These are phyloP conservation scores for Naematelia encephala DNA, from an alignment of 768 basidiomycete species.

Conservation along the genomic window DNA sequence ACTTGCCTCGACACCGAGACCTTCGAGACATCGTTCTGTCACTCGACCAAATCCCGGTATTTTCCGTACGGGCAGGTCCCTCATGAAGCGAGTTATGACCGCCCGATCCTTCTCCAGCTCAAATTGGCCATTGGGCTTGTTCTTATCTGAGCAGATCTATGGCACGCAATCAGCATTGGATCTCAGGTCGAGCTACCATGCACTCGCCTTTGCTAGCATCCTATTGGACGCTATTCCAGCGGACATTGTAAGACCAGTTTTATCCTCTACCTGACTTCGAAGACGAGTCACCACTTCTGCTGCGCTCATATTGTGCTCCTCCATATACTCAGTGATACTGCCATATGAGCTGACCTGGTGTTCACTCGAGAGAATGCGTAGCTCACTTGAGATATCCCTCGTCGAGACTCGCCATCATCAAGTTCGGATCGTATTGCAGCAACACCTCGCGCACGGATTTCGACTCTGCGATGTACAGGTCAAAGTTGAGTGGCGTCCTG, in stretches of 20 bases:
- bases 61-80: constrained; percentile 64
- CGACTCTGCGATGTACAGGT: constrained; percentile 44
- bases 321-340: constrained; percentile 81
- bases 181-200: background rate
- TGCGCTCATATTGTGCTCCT: constrained; percentile 61
- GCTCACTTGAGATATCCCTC: constrained; percentile 87
- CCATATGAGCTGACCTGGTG: background rate
- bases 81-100: constrained; percentile 72
- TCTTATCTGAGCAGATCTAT: constrained; percentile 92
- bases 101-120: constrained; percentile 64
- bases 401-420: constrained; percentile 67
- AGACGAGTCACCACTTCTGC: constrained; percentile 76
- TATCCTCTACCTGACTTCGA: constrained; percentile 65
- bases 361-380: constrained; percentile 4
- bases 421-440: constrained; percentile 45
- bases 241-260: constrained; percentile 83
- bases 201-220: constrained; percentile 84
- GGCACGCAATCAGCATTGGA: background rate
- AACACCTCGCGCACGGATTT: constrained; percentile 66
- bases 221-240: constrained; percentile 95
- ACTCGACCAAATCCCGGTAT: constrained; percentile 89
- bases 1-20: constrained; percentile 75
- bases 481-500: constrained; percentile 39
- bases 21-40: constrained; percentile 78
- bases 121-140: constrained; percentile 93